Evolutionary conservation across 1,139 yeast species (phyloP).

Genomic region (Suhomyces kunorum): DNA sequence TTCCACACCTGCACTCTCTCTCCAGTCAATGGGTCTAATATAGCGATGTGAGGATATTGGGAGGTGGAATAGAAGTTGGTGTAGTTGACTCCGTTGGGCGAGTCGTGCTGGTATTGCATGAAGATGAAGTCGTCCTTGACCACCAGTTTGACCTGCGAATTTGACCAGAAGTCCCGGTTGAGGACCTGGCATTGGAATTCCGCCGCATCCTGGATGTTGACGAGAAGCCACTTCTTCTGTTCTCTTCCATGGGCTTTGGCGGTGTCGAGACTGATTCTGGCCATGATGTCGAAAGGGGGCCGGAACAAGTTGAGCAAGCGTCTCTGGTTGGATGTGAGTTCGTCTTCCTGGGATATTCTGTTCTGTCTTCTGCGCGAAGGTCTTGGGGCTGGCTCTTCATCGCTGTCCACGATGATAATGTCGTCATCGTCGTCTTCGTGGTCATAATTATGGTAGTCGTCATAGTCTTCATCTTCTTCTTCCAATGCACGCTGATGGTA

Average conservation of each 20-base stretch:
- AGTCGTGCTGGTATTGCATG: constrained; percentile 76
- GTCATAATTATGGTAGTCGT: constrained; percentile 23
- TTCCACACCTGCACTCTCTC: constrained; percentile 78
- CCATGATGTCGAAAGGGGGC: constrained; percentile 91
- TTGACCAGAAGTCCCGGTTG: constrained; percentile 93
- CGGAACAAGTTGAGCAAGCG: constrained; percentile 79
- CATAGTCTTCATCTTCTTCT: constrained; percentile 24
- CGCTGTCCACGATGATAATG: constrained; percentile 32
- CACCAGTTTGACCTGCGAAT: constrained; percentile 59
- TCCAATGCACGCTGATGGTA: constrained; percentile 23
- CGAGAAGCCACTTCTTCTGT: constrained; percentile 75
- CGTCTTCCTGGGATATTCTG: constrained; percentile 30
- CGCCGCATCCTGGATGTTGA: constrained; percentile 81
- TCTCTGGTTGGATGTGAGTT: constrained; percentile 61
- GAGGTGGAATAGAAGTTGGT: constrained; percentile 67
- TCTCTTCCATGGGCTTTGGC: constrained; percentile 71
- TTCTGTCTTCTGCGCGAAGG: constrained; percentile 31
- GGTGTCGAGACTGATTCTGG: constrained; percentile 61
- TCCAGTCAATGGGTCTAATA: constrained; percentile 93
- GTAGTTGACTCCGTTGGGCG: constrained; percentile 72
- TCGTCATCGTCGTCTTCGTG: constrained; percentile 23
- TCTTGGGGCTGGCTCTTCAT: constrained; percentile 27
- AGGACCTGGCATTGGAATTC: constrained; percentile 88
- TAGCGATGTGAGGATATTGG: constrained; percentile 83
- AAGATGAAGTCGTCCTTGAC: constrained; percentile 74